Evolutionary conservation across 2,329 filamentous ascomycete genomes (phyloP).

Genomic region (Aspergillus tamarii): DNA sequence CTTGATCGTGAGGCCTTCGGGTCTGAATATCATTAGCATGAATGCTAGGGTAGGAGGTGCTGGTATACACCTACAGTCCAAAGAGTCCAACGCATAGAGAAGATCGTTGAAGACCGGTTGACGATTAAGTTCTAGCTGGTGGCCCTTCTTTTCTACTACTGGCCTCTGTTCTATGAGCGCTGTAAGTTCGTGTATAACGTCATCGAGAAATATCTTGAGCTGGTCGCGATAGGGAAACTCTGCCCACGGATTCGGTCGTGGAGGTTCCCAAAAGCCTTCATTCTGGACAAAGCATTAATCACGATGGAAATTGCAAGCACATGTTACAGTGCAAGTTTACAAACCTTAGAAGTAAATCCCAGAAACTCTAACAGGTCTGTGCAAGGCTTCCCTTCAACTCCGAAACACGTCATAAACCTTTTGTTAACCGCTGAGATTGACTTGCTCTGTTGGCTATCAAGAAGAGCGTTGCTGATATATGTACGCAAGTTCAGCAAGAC

Average conservation of each 20-base stretch:
- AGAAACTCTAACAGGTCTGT: slow-evolving; percentile 60
- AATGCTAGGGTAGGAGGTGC: too few relatives aligned
- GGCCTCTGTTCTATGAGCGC: slow-evolving; percentile 53
- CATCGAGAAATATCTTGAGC: slow-evolving; percentile 57
- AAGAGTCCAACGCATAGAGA: slow-evolving; percentile 38
- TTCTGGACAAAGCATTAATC: slow-evolving; percentile 27
- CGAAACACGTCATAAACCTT: slow-evolving; percentile 66
- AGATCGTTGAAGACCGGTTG: slow-evolving; percentile 45
- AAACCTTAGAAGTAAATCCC: slow-evolving; percentile 57
- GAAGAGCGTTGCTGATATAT: slow-evolving; percentile 64
- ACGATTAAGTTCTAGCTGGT: slow-evolving; percentile 35
- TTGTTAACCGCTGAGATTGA: slow-evolving; percentile 64
- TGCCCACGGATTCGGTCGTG: slow-evolving; percentile 37
- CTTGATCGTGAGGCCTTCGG: slow-evolving; percentile 29
- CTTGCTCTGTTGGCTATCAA: slow-evolving; percentile 53
- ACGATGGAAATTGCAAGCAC: neutral
- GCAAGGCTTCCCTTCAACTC: slow-evolving; percentile 58
- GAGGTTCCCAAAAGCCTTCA: slow-evolving; percentile 49
- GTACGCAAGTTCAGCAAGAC: slow-evolving; percentile 60
- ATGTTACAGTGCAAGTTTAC: slow-evolving; percentile 22
- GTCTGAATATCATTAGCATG: slow-evolving; percentile 30
- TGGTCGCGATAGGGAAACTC: slow-evolving; percentile 45
- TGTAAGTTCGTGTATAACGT: slow-evolving; percentile 62
- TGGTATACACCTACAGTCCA: slow-evolving; percentile 34
- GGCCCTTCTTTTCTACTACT: slow-evolving; percentile 40